Evolutionary conservation across 495 filamentous ascomycete species (phyloP).

Genomic region (Articulospora tetracladia): DNA sequence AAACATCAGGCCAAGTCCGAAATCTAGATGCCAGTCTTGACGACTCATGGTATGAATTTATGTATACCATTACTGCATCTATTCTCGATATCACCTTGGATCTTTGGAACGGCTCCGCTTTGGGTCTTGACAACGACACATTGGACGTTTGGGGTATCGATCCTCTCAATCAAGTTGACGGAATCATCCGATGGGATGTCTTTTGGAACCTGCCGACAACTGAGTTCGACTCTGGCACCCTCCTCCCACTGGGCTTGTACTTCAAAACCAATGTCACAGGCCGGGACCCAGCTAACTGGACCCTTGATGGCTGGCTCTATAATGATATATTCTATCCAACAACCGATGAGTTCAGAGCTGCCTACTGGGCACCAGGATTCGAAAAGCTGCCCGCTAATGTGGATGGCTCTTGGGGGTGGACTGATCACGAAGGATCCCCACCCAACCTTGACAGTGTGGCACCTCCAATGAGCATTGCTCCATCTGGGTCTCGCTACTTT

Average conservation of each 20-base stretch:
- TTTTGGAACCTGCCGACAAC: slow-evolving; percentile 34
- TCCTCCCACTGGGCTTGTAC: slow-evolving; percentile 40
- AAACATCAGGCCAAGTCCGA: slow-evolving; percentile 32
- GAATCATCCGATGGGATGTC: slow-evolving; percentile 37
- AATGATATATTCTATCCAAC: slow-evolving; percentile 45
- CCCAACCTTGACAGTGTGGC: slow-evolving; percentile 32
- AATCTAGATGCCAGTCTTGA: slow-evolving; percentile 35
- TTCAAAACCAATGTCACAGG: slow-evolving; percentile 43
- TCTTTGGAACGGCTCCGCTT: slow-evolving; percentile 30
- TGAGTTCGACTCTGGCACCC: slow-evolving; percentile 32
- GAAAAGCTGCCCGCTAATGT: slow-evolving; percentile 35
- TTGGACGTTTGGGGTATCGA: slow-evolving; percentile 36
- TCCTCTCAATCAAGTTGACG: slow-evolving; percentile 37
- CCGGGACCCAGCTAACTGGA: slow-evolving; percentile 42
- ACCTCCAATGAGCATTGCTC: slow-evolving; percentile 35
- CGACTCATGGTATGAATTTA: slow-evolving; percentile 17
- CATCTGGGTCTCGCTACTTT: slow-evolving; percentile 33
- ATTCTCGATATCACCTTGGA: slow-evolving; percentile 19
- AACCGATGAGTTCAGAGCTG: slow-evolving; percentile 39
- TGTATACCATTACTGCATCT: slow-evolving; percentile 21
- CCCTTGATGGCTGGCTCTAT: slow-evolving; percentile 43
- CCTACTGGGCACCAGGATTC: slow-evolving; percentile 38
- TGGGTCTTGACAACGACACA: slow-evolving; percentile 33
- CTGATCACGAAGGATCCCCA: slow-evolving; percentile 30
- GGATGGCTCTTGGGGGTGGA: slow-evolving; percentile 41